Conservation (phyloP, 768 basidiomycete genomes). For the Suillus plorans region DNA sequence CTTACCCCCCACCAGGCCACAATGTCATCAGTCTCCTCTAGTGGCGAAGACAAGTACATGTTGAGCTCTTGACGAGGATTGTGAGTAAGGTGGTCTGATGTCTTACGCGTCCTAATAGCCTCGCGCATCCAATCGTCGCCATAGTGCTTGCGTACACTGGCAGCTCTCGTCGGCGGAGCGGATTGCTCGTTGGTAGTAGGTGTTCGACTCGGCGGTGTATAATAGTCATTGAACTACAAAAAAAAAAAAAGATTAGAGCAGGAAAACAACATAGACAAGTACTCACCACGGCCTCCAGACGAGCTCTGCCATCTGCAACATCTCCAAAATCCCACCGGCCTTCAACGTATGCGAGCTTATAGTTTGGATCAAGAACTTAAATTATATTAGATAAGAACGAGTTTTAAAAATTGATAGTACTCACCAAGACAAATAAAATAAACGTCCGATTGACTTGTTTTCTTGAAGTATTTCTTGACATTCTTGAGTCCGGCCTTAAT, state of each 20-base stretch:
- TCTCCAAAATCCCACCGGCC: background rate
- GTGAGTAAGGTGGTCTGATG: background rate
- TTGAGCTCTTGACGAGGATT: background rate
- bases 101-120: background rate
- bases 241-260: too few relatives aligned
- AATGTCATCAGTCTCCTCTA: background rate
- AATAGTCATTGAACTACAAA: background rate
- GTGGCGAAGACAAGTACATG: background rate
- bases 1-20: background rate
- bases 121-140: background rate
- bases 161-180: background rate
- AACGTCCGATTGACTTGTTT: too few relatives aligned
- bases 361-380: background rate
- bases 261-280: too few relatives aligned
- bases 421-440: too few relatives aligned
- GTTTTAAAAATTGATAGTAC: too few relatives aligned
- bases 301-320: background rate
- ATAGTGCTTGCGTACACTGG: background rate
- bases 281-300: background rate
- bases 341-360: background rate
- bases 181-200: background rate
- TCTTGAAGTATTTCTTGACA: too few relatives aligned
- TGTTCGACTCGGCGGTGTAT: background rate
- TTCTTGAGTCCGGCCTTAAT: too few relatives aligned
- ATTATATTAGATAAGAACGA: too few relatives aligned